These are phyloP conservation scores for Entomortierella beljakovae DNA, from an alignment of 192 early-diverging fungal species.

Conservation along the genomic window DNA sequence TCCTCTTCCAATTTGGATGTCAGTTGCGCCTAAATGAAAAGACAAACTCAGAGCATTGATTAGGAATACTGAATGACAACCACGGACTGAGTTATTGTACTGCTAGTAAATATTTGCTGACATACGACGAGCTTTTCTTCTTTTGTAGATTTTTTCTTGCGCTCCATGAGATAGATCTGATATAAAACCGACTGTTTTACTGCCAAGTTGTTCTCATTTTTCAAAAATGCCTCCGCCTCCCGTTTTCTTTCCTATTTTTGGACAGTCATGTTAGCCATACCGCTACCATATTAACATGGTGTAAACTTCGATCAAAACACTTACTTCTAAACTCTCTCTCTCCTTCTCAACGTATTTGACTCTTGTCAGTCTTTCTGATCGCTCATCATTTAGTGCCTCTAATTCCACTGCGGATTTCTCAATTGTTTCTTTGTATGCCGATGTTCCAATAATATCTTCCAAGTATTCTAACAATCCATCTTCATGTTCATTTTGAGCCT, in stretches of 20 bases:
- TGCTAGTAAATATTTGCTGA: no score
- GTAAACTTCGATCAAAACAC: not conserved
- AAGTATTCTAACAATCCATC: slow-evolving; percentile 97
- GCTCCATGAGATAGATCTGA: slow-evolving; percentile 79
- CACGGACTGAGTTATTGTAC: no score
- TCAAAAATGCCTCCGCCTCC: slow-evolving; percentile 85
- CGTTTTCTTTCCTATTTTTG: slow-evolving; percentile 70
- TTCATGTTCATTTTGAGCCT: slow-evolving; percentile 90
- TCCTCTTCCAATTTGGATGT: slow-evolving; percentile 70
- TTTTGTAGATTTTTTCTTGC: slow-evolving; percentile 61
- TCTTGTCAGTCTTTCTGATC: slow-evolving; percentile 83
- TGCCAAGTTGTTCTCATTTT: slow-evolving; percentile 83
- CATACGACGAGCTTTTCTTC: slow-evolving; percentile 60
- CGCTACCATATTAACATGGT: not conserved
- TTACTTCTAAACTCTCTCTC: slow-evolving; percentile 80
- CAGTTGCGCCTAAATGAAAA: slow-evolving; percentile 58
- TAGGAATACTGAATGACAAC: no score
- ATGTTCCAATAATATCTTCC: slow-evolving; percentile 98
- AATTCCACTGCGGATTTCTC: slow-evolving; percentile 74
- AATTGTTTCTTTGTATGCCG: slow-evolving; percentile 87
- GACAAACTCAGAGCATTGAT: no score
- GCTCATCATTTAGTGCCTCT: slow-evolving; percentile 81
- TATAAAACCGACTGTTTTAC: slow-evolving; percentile 79
- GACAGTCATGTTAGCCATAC: not conserved
- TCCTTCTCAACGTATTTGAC: slow-evolving; percentile 94